Base-by-base conservation (phyloP, 331 rosid species). In the Pyrus hybrid region DNA sequence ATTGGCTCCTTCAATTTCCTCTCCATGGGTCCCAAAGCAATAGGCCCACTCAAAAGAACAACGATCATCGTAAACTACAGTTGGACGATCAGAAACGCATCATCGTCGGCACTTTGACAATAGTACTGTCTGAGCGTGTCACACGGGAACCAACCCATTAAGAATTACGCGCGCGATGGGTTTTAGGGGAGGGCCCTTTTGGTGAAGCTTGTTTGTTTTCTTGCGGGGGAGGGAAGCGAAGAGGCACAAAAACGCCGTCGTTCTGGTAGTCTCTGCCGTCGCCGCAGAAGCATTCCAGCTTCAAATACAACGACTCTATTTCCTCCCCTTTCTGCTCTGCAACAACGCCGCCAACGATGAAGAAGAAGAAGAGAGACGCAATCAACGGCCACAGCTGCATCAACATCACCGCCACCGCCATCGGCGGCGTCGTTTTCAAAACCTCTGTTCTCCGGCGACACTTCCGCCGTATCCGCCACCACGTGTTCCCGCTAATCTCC, bases 401-500 rank as follows among this genome's bases (percentile, higher is more conserved):
- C 63, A 68, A 74, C 58, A 51, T 43, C 12, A 68, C 22, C 62
- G 18, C 51, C 51, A 56, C 26, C 54, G 4, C 63, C 43, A 20
- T 75, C 47, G 7, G 67, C 25, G 37, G 78, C 70, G 67, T 60
- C 21, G 62, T 62, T 63, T 70, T 85, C 18, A 11, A 70, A 3
- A 66, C 80, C 41, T 64, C 79, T 41, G 67, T 87, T 56, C 67
- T 83, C 16, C 85, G 85, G 8, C 82, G 81, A 0, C 69, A 80
- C 21, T 7, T 58, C 67, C 93, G 91, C 7, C 83, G 78, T 23
- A 69, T 88, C 57, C 86, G 71, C 83, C 81, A 80, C 70, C 82
- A 68, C 72, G n/a, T 83, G n/a, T 83, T 83, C 33, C 83, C 88
- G 23, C 77, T 93, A 73, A 26, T 89, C 67, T 85, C 88, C 23